Percentiles rank a stretch among this genome's conserved stretches.
These are phyloP conservation scores for Candida nitratophila DNA, from an alignment of 805 yeast genomes.

Conservation along the genomic window DNA sequence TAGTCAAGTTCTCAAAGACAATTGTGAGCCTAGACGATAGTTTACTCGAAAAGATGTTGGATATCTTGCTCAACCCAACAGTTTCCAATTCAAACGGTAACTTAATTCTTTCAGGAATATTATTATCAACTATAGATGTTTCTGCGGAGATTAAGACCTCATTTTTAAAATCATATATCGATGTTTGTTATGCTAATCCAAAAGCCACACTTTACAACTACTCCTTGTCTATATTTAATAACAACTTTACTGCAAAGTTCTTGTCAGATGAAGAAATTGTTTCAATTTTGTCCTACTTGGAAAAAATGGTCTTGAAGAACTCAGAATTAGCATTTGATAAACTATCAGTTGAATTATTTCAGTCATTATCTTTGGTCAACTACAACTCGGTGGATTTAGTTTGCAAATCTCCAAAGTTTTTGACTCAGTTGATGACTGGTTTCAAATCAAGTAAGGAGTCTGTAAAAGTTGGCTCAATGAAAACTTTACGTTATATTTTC, in stretches of 20 bases:
- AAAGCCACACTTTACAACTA: conserved; percentile 12
- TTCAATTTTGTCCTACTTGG: conserved; percentile 52
- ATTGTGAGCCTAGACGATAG: conserved; percentile 14
- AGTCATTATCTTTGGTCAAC: conserved; percentile 17
- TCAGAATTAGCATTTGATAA: conserved; percentile 62
- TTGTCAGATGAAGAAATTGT: not conserved
- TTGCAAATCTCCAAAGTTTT: conserved; percentile 32
- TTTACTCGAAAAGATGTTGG: conserved; percentile 13
- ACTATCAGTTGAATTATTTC: conserved; percentile 46
- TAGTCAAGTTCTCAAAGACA: conserved; percentile 28
- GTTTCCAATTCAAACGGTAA: conserved; percentile 29
- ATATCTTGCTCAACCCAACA: conserved; percentile 33
- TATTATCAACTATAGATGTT: conserved; percentile 20
- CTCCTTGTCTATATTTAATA: conserved; percentile 13
- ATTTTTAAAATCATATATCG: conserved; percentile 23
- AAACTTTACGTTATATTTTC: conserved; percentile 24
- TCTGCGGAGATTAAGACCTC: conserved; percentile 2
- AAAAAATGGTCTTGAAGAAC: conserved; percentile 69
- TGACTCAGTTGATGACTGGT: conserved; percentile 43
- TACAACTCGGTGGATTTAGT: conserved; percentile 38
- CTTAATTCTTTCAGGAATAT: conserved; percentile 37
- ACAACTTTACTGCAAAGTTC: not conserved
- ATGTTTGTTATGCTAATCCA: conserved; percentile 29
- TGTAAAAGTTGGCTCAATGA: conserved; percentile 46
- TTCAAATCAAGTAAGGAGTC: conserved; percentile 65